Evolutionary conservation across 2,329 filamentous ascomycete genomes (phyloP).

Genomic region (Ceratocystis papillata): DNA sequence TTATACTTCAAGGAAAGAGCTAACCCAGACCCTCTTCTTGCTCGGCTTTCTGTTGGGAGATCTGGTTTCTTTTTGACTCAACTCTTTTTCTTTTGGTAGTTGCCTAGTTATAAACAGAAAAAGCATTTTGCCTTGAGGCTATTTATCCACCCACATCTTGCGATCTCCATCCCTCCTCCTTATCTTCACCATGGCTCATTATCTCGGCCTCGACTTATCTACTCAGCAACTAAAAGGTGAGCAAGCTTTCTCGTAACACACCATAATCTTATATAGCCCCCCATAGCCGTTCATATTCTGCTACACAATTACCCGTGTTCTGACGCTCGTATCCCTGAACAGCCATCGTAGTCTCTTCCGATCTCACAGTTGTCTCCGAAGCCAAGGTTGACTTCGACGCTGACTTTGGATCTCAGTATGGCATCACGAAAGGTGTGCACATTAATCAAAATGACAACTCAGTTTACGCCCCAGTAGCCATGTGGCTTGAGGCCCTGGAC

Average conservation of each 20-base stretch:
- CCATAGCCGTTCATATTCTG: no score
- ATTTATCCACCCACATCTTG: background rate
- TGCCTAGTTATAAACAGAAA: background rate
- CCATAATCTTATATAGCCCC: no score
- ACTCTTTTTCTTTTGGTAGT: background rate
- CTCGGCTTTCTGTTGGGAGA: background rate
- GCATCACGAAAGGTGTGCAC: constrained; percentile 77
- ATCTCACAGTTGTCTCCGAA: constrained; percentile 68
- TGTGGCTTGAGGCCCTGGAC: constrained; percentile 92
- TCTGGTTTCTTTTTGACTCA: background rate
- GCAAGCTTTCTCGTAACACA: background rate
- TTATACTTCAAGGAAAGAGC: background rate
- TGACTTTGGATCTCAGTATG: constrained; percentile 62
- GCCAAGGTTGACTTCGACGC: constrained; percentile 93
- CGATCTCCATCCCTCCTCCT: background rate
- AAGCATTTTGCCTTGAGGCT: background rate
- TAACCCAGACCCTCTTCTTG: background rate
- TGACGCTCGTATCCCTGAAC: constrained; percentile 15
- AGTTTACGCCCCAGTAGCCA: constrained; percentile 81
- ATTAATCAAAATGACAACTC: constrained; percentile 73
- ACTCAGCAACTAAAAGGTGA: constrained; percentile 91
- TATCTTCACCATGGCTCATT: constrained; percentile 39
- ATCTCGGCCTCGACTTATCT: constrained; percentile 89
- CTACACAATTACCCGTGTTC: background rate
- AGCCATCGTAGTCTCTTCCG: constrained; percentile 75